Evolutionary conservation across 305 asterid genomes (phyloP), one percentile per base, ranked within the genome.

Genomic region (Solanum hybrid): DNA sequence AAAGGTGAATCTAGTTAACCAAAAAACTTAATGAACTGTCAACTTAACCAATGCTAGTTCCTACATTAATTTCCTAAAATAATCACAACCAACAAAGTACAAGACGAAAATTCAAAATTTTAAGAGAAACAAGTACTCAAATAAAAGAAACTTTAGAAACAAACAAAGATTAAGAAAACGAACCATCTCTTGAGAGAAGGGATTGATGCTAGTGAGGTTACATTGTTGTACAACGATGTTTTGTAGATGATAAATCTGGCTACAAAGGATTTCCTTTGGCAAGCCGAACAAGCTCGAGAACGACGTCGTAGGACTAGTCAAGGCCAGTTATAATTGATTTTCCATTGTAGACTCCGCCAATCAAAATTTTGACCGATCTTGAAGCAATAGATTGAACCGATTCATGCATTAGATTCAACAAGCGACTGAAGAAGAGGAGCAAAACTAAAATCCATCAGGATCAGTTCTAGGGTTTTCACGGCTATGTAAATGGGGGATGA

Each of bases 281-380:
- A 91, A 93, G 56, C 92, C 92, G 90, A 97, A 90, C 91, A 94
- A 90, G 84, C 91, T 93, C 85, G 73, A 89, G 90, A 93, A 92
- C 91, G 97, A 92, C 94, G 89, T 91, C 90, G 94, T 78, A 4
- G 93, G 87, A 72, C 69, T 89, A 42, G 89, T 88, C 77, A 95
- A 90, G 76, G 90, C 92, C 73, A 89, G 89, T 85, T 89, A 71
- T 81, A 91, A 89, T 56, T 81, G 91, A 87, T 86, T 90, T 45
- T 94, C 98, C 95, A 95, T 93, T 89, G 66, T 45, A 66, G 56
- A 78, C 42, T 69, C 78, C 35, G 13, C 9, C 29, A 79, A 64
- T 31, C 10, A n/a, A 56, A 64, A 2, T 40, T 81, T 90, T 35
- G 51, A 34, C 71, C 51, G 37, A 34, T 82, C 69, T 84, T 34